Conservation (phyloP, 1,139 yeast genomes). For the Taphrina pruni region DNA sequence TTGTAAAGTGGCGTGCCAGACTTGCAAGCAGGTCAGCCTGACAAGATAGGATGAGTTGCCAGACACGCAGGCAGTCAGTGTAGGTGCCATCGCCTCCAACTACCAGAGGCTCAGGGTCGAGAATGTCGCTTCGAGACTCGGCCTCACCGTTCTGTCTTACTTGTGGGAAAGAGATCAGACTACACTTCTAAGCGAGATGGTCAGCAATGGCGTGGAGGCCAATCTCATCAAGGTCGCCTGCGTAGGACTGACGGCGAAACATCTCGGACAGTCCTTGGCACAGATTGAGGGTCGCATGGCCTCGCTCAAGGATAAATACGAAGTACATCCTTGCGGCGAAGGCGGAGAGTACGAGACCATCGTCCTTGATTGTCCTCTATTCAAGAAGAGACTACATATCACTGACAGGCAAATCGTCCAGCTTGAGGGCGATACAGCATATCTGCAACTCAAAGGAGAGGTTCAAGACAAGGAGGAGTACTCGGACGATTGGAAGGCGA, state of each 20-base stretch:
- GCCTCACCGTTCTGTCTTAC: slow-evolving; percentile 71
- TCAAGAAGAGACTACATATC: slow-evolving; percentile 62
- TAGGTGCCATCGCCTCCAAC: slow-evolving; percentile 92
- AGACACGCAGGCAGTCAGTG: slow-evolving; percentile 82
- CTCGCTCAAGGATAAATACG: slow-evolving; percentile 67
- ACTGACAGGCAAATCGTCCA: slow-evolving; percentile 56
- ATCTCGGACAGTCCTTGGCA: slow-evolving; percentile 71
- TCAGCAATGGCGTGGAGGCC: slow-evolving; percentile 74
- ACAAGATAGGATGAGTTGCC: slow-evolving; percentile 59
- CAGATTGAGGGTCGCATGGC: slow-evolving; percentile 66
- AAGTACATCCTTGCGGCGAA: slow-evolving; percentile 94
- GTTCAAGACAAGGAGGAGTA: slow-evolving; percentile 53
- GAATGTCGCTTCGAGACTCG: slow-evolving; percentile 77
- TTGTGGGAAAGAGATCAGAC: slow-evolving; percentile 89
- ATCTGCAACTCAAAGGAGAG: slow-evolving; percentile 57
- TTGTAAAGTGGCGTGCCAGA: neutral
- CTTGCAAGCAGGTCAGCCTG: neutral
- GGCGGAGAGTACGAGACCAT: slow-evolving; percentile 97
- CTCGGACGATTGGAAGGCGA: slow-evolving; percentile 43
- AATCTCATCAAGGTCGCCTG: slow-evolving; percentile 92
- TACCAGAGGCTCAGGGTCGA: slow-evolving; percentile 94
- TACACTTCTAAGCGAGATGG: slow-evolving; percentile 83
- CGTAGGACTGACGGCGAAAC: slow-evolving; percentile 64
- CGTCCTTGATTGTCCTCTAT: slow-evolving; percentile 88
- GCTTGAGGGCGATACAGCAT: slow-evolving; percentile 69